Base-by-base conservation (phyloP, 2,329 filamentous ascomycete genomes). In the Aurifilum marmelostoma region DNA sequence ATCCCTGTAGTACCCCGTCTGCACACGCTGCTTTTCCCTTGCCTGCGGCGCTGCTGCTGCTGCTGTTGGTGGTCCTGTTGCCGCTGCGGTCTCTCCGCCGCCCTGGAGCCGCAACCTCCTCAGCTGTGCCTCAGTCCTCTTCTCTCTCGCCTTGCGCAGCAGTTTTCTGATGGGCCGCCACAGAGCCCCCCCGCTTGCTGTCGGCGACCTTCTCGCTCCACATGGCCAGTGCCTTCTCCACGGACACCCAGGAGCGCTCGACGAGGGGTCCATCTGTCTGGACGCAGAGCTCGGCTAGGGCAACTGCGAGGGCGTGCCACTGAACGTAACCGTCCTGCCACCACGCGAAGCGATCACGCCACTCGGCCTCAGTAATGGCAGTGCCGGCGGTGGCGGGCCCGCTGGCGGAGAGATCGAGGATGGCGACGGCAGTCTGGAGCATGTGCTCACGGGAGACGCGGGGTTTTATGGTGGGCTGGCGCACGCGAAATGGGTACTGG, bases 121-220 rank as follows among this genome's bases (percentile, higher is more conserved):
- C 73, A 78, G 67, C 54, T 77, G 68, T 5, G 76, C 76, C 65
- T 77, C 76, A 3, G 75, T 73, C 54, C 80, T 76, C 9, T 79
- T 82, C 3, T 78, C 78, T 72, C 76, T 81, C 0, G 86, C 86
- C 74, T 83, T 84, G 70, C 80, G 82, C 70, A 85, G 77, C 4
- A 88, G 75, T 74, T 86, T 87, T 73, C 82, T 82, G 37, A 88
- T 82, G 1, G 86, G 86, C 52, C 81, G 78, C 85, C 86, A 88
- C 9, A 88, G 79, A 66, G 82, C 81, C 1, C 85, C n/a, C 86
- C 34, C 79, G 79, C 63, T 80, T 79, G 7, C 80, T 80, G 71
- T 88, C 85, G 3, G 85, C 85, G 63, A 87, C 82, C 65, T 77
- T 75, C 18, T 79, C 76, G 54, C 78, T 79, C 74, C 82, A 85